Evolutionary conservation across 768 basidiomycete genomes (phyloP), one percentile per base, ranked within the genome.

Genomic region (Lactarius quietus): DNA sequence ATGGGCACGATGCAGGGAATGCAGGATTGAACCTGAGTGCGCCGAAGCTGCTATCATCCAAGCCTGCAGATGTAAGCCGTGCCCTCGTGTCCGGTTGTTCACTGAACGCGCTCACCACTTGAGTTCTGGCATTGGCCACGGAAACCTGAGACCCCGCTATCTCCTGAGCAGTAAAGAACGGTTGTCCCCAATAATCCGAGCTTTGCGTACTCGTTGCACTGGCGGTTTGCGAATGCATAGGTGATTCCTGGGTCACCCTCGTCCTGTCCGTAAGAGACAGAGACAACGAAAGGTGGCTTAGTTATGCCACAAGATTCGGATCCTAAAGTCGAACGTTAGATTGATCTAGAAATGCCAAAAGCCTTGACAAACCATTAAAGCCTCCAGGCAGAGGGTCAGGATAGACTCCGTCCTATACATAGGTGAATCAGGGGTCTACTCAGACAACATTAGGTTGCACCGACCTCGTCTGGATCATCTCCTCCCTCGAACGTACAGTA

Each of bases 191-290:
- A 70, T 31, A 80, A 68, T 23, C 79, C 79, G 14, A 79, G 72
- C 66, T 82, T 82, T 35, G 73, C 81, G 63, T 81, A 82, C 67
- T 82, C 82, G 6, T 72, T 66, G 68, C 80, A 81, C 60, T 81
- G 79, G 39, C 81, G 77, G 45, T 67, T 69, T 28, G 77, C 72
- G 64, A 79, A 81, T 54, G 74, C 71, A 0, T 75, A 72, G 1
- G 76, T 73, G 53, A 76, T 68, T 33, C n/a, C n/a, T n/a, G n/a
- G n/a, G 75, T 74, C n/a, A 15, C 69, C 74, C 65, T 82, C 81
- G 58, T 78, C 71, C 61, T 76, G 74, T 1, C 64, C 41, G 69
- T 82, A 81, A 1, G 79, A 81, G 2, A 76, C 78, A 14, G 80
- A 79, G 56, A 81, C 75, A 28, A 82, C 78, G 33, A 77, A 69